phyloP scores from a whole-genome alignment of 352 stramenopile species.

The Phytophthora sojae region DNA sequence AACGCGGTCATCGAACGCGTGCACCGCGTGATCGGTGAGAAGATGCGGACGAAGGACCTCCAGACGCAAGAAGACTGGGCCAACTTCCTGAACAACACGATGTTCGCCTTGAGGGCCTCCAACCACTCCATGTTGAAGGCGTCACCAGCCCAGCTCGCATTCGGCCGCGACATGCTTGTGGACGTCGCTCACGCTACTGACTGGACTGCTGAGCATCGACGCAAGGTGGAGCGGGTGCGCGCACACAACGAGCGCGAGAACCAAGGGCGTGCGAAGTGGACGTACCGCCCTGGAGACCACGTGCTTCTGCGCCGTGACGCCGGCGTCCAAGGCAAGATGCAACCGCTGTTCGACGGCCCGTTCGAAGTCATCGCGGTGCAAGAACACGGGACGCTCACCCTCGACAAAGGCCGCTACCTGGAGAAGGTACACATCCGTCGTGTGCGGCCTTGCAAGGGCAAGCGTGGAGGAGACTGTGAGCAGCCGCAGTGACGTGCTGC shows the following conservation, averaged over 20 bases:
- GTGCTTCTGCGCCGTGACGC: background rate
- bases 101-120: background rate
- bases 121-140: conserved; percentile 6
- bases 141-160: conserved; percentile 4
- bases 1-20: conserved; percentile 17
- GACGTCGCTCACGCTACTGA: background rate
- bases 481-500: background rate
- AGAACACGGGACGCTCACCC: background rate
- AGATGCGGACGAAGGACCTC: conserved; percentile 1
- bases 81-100: conserved; percentile 10
- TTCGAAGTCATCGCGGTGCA: background rate
- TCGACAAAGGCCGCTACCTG: background rate
- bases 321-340: background rate
- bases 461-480: background rate
- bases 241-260: background rate
- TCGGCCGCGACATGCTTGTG: conserved; percentile 6
- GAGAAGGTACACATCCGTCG: background rate
- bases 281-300: background rate
- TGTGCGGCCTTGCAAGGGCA: background rate
- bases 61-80: conserved; percentile 1
- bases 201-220: background rate
- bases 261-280: background rate
- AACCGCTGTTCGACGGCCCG: background rate
- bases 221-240: background rate
- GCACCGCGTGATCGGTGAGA: conserved; percentile 10